Evolutionary conservation across 2,329 filamentous ascomycete genomes (phyloP).

Genomic region (Pyrenophora seminiperda): DNA sequence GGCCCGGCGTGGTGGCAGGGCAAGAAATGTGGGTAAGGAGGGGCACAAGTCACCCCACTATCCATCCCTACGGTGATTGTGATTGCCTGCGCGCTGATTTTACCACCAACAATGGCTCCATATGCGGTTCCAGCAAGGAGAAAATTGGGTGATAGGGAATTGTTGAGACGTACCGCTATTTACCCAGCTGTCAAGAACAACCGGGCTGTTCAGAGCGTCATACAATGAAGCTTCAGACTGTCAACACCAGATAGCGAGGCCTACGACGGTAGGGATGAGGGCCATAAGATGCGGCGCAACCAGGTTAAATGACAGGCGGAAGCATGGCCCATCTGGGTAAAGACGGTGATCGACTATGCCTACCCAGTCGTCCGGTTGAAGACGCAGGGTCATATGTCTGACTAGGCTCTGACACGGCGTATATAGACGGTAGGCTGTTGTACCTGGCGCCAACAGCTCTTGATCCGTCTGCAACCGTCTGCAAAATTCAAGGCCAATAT

Average conservation of each 20-base stretch:
- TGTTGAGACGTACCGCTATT: slow-evolving; percentile 15
- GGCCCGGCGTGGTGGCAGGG: slow-evolving; percentile 2
- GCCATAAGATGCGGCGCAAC: slow-evolving; percentile 15
- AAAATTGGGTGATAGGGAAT: not conserved
- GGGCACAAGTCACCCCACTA: slow-evolving; percentile 24
- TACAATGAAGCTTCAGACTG: no score
- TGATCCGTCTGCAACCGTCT: slow-evolving; percentile 23
- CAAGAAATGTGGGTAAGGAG: slow-evolving; percentile 20
- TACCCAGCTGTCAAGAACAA: slow-evolving; percentile 6
- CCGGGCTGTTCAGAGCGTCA: not conserved
- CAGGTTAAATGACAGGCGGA: slow-evolving; percentile 29
- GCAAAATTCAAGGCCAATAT: slow-evolving; percentile 11
- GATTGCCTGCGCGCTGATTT: slow-evolving; percentile 7
- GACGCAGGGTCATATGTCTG: slow-evolving; percentile 25
- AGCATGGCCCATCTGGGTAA: slow-evolving; percentile 24
- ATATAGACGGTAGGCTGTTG: slow-evolving; percentile 27
- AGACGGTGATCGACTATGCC: slow-evolving; percentile 9
- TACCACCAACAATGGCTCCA: slow-evolving; percentile 11
- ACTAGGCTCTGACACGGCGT: slow-evolving; percentile 29
- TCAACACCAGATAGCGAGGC: not conserved
- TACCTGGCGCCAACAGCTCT: slow-evolving; percentile 19
- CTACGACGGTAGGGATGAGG: slow-evolving; percentile 3
- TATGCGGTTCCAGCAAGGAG: slow-evolving; percentile 1
- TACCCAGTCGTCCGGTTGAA: slow-evolving; percentile 29
- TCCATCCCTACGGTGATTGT: slow-evolving; percentile 10